These are phyloP conservation scores for Penicillium sp. DNA, from an alignment of 2,329 filamentous ascomycete species.

Conservation along the genomic window DNA sequence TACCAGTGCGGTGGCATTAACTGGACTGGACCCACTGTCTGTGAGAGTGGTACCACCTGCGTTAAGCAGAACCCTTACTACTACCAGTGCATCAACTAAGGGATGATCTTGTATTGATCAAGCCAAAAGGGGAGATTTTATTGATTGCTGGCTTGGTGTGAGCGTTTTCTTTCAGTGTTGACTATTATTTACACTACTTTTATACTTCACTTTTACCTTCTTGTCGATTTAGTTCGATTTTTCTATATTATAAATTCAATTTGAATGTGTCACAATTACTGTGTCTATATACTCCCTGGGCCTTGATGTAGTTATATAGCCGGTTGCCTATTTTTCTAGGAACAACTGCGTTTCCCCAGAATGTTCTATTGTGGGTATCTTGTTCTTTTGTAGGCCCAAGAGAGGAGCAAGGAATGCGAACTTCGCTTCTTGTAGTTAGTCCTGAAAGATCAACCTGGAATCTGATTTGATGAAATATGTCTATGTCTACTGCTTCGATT, in stretches of 20 bases:
- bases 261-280: not conserved
- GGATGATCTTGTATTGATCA: not conserved
- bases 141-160: slow-evolving; percentile 11
- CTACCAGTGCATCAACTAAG: slow-evolving; percentile 36
- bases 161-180: slow-evolving; percentile 9
- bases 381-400: too few relatives aligned
- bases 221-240: slow-evolving; percentile 10
- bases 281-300: not conserved
- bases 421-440: too few relatives aligned
- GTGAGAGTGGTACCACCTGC: slow-evolving; percentile 36
- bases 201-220: slow-evolving; percentile 18
- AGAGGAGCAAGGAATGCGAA: too few relatives aligned
- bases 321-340: not conserved
- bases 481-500: not conserved
- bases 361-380: too few relatives aligned
- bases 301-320: not conserved
- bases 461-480: not conserved
- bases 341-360: not conserved
- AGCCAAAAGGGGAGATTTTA: slow-evolving; percentile 9
- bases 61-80: slow-evolving; percentile 40
- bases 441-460: too few relatives aligned
- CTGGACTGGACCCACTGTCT: slow-evolving; percentile 38
- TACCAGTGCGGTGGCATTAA: slow-evolving; percentile 40
- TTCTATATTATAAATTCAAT: slow-evolving; percentile 8
- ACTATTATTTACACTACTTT: slow-evolving; percentile 7